Evolutionary conservation across 352 stramenopile genomes (phyloP).

Genomic region (Pythium brassicae): DNA sequence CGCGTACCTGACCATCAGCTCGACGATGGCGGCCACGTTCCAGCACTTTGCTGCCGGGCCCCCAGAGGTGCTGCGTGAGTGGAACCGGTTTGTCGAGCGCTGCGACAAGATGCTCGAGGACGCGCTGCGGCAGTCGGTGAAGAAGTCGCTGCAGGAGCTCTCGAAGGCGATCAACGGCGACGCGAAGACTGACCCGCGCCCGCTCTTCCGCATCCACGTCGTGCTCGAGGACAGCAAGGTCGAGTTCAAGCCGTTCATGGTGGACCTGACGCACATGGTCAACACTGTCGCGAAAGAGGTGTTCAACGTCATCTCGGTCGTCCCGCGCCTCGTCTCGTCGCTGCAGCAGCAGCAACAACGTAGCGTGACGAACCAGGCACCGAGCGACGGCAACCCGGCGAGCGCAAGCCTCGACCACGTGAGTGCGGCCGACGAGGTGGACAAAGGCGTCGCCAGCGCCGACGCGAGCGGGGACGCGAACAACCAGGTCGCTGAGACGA

Average conservation of each 20-base stretch:
- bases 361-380: slow-evolving; percentile 18
- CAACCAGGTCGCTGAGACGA: neutral
- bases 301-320: slow-evolving; percentile 91
- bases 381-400: slow-evolving; percentile 7
- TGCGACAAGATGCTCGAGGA: slow-evolving; percentile 91
- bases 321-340: slow-evolving; percentile 79
- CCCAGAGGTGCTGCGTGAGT: slow-evolving; percentile 90
- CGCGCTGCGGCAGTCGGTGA: slow-evolving; percentile 89
- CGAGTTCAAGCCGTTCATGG: slow-evolving; percentile 93
- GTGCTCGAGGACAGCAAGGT: slow-evolving; percentile 92
- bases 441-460: slow-evolving; percentile 2
- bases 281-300: slow-evolving; percentile 94
- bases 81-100: slow-evolving; percentile 86
- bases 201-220: slow-evolving; percentile 91
- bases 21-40: slow-evolving; percentile 90
- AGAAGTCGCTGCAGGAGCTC: slow-evolving; percentile 93
- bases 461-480: slow-evolving; percentile 2
- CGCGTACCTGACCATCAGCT: slow-evolving; percentile 82
- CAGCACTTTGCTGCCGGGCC: slow-evolving; percentile 88
- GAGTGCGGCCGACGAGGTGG: too few species aligned
- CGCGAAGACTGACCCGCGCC: slow-evolving; percentile 87
- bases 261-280: slow-evolving; percentile 92
- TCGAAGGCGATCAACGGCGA: slow-evolving; percentile 94
- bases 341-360: slow-evolving; percentile 21
- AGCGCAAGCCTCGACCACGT: neutral